Evolutionary conservation across 208 protist genomes (phyloP).

Genomic region (Trypanosoma vivax): DNA sequence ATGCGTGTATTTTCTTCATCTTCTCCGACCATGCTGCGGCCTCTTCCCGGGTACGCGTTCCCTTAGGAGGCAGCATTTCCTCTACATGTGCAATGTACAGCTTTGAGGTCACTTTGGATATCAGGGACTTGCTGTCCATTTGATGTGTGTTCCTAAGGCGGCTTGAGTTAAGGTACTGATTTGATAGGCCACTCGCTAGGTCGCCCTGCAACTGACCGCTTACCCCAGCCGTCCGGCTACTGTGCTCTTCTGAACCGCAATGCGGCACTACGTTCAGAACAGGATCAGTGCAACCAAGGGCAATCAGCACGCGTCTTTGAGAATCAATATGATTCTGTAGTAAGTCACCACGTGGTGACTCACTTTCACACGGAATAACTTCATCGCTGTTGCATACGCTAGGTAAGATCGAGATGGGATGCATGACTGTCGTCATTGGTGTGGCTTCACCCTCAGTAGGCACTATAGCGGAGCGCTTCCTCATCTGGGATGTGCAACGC

Average conservation of each 20-base stretch:
- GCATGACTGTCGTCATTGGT: neutral
- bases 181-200: no score
- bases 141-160: neutral
- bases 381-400: no score
- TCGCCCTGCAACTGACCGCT: no score
- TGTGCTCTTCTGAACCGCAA: neutral
- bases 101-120: constrained; percentile 31
- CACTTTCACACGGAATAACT: neutral
- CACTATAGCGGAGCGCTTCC: no score
- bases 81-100: constrained; percentile 21
- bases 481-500: no score
- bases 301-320: constrained; percentile 14
- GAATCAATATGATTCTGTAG: constrained; percentile 18
- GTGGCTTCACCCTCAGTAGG: no score
- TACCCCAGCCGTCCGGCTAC: neutral
- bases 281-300: constrained; percentile 12
- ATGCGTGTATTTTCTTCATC: constrained; percentile 5
- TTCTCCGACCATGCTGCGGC: constrained; percentile 19
- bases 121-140: constrained; percentile 1
- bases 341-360: neutral
- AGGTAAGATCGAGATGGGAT: no score
- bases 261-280: neutral
- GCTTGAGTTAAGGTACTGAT: no score
- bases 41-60: constrained; percentile 22
- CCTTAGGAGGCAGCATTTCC: constrained; percentile 23